phyloP scores from a whole-genome alignment of 2,329 filamentous ascomycete genomes.

The Diaporthe helianthi region DNA sequence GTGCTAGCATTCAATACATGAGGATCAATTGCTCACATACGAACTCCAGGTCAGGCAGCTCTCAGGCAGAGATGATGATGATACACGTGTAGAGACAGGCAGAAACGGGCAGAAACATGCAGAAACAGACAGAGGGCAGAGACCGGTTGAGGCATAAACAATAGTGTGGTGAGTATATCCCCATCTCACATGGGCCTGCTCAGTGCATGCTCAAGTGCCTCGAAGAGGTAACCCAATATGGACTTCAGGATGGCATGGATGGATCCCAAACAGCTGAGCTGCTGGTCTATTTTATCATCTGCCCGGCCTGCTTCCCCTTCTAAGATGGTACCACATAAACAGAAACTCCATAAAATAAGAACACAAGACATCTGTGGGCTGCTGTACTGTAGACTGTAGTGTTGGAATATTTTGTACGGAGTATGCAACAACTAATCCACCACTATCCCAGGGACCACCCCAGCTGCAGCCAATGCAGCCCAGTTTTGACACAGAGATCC shows the following conservation, averaged over 20 bases:
- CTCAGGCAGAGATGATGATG: no score
- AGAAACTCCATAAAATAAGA: neutral
- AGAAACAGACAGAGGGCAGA: no score
- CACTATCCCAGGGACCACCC: neutral
- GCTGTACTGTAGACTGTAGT: no score
- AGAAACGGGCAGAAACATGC: neutral
- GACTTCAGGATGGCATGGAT: no score
- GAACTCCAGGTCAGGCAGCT: neutral
- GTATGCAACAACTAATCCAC: neutral
- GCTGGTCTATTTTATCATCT: no score
- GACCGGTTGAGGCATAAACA: neutral
- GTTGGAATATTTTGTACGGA: no score
- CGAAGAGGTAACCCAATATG: neutral
- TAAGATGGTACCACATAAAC: neutral
- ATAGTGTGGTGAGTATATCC: no score
- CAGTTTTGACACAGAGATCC: slow-evolving; percentile 20
- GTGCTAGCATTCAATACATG: no score
- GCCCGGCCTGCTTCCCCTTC: no score
- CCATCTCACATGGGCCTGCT: neutral
- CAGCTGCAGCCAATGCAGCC: slow-evolving; percentile 7
- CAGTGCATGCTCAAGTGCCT: no score
- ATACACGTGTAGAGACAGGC: no score
- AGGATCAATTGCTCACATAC: neutral
- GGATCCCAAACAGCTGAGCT: neutral
- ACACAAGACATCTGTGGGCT: no score